Evolutionary conservation across 2,329 filamentous ascomycete species (phyloP).

Genomic region (Tolypocladium endophyticum): DNA sequence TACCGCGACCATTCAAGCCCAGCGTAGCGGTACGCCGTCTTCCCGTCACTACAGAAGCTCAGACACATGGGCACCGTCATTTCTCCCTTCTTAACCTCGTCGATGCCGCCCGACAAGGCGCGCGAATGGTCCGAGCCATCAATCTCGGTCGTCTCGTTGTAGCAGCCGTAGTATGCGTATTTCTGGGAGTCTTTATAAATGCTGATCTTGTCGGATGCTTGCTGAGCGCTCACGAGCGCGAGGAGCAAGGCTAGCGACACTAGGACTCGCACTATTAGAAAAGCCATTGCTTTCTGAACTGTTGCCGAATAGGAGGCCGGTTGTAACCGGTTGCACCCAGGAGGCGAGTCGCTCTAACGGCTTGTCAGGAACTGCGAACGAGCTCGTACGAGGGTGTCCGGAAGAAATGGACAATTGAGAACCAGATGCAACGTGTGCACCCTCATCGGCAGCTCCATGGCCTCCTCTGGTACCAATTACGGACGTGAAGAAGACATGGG

Average conservation of each 20-base stretch:
- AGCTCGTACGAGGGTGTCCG: too few relatives aligned
- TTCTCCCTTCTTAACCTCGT: slow-evolving; percentile 26
- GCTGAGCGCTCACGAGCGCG: slow-evolving; percentile 7
- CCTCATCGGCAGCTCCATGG: background rate
- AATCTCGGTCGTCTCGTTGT: slow-evolving; percentile 43
- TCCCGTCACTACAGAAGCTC: slow-evolving; percentile 33
- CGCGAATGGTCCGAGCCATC: slow-evolving; percentile 27
- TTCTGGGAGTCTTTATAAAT: slow-evolving; percentile 23
- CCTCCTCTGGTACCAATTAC: background rate
- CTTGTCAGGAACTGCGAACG: background rate
- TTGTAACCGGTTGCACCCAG: too few relatives aligned
- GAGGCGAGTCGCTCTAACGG: background rate
- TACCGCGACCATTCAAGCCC: slow-evolving; percentile 43
- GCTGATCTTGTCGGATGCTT: slow-evolving; percentile 6
- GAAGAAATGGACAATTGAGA: background rate
- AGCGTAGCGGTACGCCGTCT: slow-evolving; percentile 34
- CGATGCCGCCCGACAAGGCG: slow-evolving; percentile 34
- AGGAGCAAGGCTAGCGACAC: slow-evolving; percentile 5
- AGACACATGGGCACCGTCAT: slow-evolving; percentile 45
- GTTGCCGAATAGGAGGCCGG: background rate
- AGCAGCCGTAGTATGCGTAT: slow-evolving; percentile 47
- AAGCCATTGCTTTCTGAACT: background rate
- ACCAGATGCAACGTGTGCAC: background rate
- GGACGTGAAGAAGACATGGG: background rate
- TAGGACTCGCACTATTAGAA: slow-evolving; percentile 4